Conservation (phyloP, 2,329 filamentous ascomycete species). For the Podosphaera aphanis region DNA sequence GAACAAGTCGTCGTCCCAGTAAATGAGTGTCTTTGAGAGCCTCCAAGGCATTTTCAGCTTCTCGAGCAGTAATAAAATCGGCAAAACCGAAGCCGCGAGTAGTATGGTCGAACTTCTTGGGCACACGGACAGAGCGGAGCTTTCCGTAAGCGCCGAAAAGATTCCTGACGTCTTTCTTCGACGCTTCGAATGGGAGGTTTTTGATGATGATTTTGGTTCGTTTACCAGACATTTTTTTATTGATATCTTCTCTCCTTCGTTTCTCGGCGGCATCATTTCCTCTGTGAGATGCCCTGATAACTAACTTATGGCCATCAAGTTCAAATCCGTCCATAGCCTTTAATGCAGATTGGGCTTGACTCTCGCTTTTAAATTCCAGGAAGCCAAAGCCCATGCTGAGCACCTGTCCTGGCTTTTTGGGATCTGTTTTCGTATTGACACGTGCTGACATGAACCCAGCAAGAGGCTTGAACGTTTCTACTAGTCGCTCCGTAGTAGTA, state of each 20-base stretch:
- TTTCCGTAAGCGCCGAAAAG: conserved; percentile 81
- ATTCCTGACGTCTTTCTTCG: conserved; percentile 72
- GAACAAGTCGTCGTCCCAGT: conserved; percentile 65
- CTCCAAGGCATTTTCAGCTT: conserved; percentile 76
- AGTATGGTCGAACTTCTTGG: conserved; percentile 77
- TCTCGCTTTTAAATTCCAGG: conserved; percentile 60
- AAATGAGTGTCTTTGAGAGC: conserved; percentile 83
- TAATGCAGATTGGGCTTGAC: conserved; percentile 56
- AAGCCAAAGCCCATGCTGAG: conserved; percentile 98
- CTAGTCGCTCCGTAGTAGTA: conserved; percentile 55
- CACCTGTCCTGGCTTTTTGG: conserved; percentile 69
- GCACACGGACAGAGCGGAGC: conserved; percentile 74
- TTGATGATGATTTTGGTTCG: conserved; percentile 92
- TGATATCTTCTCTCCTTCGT: conserved; percentile 56
- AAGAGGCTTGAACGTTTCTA: conserved; percentile 54
- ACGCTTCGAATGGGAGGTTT: conserved; percentile 88
- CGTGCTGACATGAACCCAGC: conserved; percentile 73
- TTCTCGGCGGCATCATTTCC: conserved; percentile 74
- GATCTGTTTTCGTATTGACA: conserved; percentile 81
- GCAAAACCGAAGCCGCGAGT: conserved; percentile 92
- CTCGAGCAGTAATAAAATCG: conserved; percentile 75
- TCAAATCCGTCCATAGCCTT: conserved; percentile 70
- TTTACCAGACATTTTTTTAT: conserved; percentile 53
- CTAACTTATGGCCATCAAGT: conserved; percentile 68
- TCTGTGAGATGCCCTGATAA: conserved; percentile 70